Conservation (phyloP, 106 monocot species). For the Dioscorea alata region DNA sequence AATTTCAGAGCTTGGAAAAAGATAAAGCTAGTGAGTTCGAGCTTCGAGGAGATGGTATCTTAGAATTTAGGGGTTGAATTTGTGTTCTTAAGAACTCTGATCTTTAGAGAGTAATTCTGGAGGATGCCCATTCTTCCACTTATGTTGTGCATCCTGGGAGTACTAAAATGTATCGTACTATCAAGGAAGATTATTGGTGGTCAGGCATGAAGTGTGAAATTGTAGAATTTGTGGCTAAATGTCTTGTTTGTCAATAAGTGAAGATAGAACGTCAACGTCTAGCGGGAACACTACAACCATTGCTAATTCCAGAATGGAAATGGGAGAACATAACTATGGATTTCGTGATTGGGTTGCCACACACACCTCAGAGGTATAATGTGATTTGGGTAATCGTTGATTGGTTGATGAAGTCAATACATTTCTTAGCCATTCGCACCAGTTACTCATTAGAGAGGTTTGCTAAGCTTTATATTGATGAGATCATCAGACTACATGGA, state of each 20-base stretch:
- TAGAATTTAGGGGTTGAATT: not conserved
- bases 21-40: too few species aligned
- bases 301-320: constrained; percentile 5
- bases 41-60: not conserved
- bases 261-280: constrained; percentile 7
- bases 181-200: constrained; percentile 1
- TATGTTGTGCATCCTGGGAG: constrained; percentile 5
- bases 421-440: not conserved
- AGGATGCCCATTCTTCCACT: too few species aligned
- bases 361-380: not conserved
- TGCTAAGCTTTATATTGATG: not conserved
- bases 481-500: not conserved
- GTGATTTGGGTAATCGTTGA: not conserved
- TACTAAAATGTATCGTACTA: constrained; percentile 4
- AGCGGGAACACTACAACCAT: not conserved
- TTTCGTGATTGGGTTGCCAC: not conserved
- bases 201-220: constrained; percentile 8
- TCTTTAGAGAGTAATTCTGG: not conserved
- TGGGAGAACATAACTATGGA: too few species aligned
- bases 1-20: too few species aligned
- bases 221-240: too few species aligned
- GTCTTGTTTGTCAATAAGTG: too few species aligned
- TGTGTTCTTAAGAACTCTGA: not conserved
- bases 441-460: not conserved
- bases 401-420: not conserved